phyloP scores from a whole-genome alignment of 805 yeast species.

The Ogataea naganishii region DNA sequence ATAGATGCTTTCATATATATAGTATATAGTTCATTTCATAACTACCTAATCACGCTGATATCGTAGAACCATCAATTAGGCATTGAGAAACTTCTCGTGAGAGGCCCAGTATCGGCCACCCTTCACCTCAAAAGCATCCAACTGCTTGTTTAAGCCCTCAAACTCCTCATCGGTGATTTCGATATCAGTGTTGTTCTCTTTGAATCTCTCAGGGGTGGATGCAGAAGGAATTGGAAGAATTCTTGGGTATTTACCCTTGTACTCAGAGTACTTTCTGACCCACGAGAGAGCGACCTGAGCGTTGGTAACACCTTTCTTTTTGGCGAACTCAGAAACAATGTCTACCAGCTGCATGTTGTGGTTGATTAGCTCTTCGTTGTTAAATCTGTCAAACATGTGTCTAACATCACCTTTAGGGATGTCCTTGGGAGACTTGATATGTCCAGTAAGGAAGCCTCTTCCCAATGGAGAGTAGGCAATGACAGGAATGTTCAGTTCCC shows the following conservation, averaged over 20 bases:
- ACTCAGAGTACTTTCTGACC: constrained; percentile 38
- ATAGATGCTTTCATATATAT: no score
- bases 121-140: constrained; percentile 32
- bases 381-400: constrained; percentile 43
- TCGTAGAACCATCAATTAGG: no score
- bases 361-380: constrained; percentile 38
- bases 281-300: constrained; percentile 71
- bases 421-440: constrained; percentile 33
- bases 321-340: constrained; percentile 41
- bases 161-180: constrained; percentile 49
- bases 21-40: no score
- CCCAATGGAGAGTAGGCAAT: constrained; percentile 82
- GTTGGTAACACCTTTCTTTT: constrained; percentile 34
- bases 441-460: constrained; percentile 69
- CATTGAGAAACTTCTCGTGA: no score
- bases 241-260: constrained; percentile 35
- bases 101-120: constrained; percentile 42
- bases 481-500: constrained; percentile 52
- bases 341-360: constrained; percentile 44
- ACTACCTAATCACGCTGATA: no score
- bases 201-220: constrained; percentile 47
- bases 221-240: constrained; percentile 81
- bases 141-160: constrained; percentile 37
- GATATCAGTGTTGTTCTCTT: constrained; percentile 45
- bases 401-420: constrained; percentile 53